Evolutionary conservation across 1,284 basidiomycete species (phyloP), one percentile per base, ranked within the genome.

Genomic region (Trichosporon faecale): DNA sequence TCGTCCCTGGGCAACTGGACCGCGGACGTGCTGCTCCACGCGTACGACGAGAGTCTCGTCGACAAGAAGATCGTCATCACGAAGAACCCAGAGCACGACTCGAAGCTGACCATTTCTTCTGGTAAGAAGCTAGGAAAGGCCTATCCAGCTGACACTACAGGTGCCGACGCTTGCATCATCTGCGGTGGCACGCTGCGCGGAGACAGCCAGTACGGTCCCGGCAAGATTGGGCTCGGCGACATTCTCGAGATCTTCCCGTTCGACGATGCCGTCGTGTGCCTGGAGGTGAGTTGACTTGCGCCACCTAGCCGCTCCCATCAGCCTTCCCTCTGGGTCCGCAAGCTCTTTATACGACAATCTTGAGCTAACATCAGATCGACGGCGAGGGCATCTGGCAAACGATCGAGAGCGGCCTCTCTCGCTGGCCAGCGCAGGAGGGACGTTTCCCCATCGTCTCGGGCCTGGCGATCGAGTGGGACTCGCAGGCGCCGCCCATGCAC

Each of bases 341-440:
- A 33, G 31, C 31, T 33, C 31, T 33, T 9, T 33, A 9, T 33
- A 33, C 9, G 3, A 3, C 4, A 9, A 9, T 9, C 4, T 33
- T 33, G 1, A 31, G 57, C 57, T 61, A 8, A 61, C 57, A 31
- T 2, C 27, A 61, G 82, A 82, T 96, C 16, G 91, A 93, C 74
- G 94, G 94, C 0, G 85, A 88, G 76, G 86, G 89, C 0, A 88
- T 96, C 46, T 95, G 93, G 92, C 89, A 89, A 67, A 89, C 91
- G 0, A 77, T 96, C 21, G 94, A 97, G 79, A 86, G 87, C 33
- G 89, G 89, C 1, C 84, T 97, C 14, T 86, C 85, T 67, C 91
- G 88, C 67, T 96, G 92, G 88, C 94, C 94, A 3, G 90, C 92
- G 21, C 94, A 95, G 83, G 94, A 96, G 86, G 94, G 93, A 14